Evolutionary conservation across 2,329 filamentous ascomycete genomes (phyloP), one percentile per base, ranked within the genome.

Genomic region (Clonostachys sp.): DNA sequence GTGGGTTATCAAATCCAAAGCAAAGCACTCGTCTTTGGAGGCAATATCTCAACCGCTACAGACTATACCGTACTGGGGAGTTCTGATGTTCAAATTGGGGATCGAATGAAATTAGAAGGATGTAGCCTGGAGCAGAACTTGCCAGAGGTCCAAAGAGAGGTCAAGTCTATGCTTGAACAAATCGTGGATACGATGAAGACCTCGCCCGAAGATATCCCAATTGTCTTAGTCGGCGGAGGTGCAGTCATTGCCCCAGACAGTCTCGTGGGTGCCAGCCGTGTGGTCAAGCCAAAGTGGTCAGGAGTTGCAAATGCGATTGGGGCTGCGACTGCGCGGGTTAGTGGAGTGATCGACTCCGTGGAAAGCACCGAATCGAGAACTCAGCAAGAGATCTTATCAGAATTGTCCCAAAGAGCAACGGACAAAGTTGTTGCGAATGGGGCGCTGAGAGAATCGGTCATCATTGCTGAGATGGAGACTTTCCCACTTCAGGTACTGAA

Each of bases 241-340:
- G 78, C 81, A 2, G 67, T 84, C 12, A 71, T 85, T 40, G 75
- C 77, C 0, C 80, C 80, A 0, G 67, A 77, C 36, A 60, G 71
- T n/a, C 65, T 85, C 0, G 64, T 66, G 34, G 81, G 81, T 2
- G 80, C 80, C 9, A 79, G 75, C 50, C 67, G 63, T 34, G 76
- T 84, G 2, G 61, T 82, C 42, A 80, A 77, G 52, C 80, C 80
- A 1, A 64, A 72, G 39, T 82, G 73, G 66, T 75, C 78, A 3
- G 74, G 73, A 4, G 78, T 85, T 2, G 82, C 83, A 10, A 86
- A 86, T 55, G 82, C 82, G 0, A 81, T 86, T 10, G 82, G 82
- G 3, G 82, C 81, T 10, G 81, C 82, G 1, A 82, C 80, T 49
- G 79, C 81, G 2, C 67, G 78, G 38, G 80, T 85, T 3, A 81